phyloP scores from a whole-genome alignment of 1,284 basidiomycete species.

The Rhodotorula sp. region DNA sequence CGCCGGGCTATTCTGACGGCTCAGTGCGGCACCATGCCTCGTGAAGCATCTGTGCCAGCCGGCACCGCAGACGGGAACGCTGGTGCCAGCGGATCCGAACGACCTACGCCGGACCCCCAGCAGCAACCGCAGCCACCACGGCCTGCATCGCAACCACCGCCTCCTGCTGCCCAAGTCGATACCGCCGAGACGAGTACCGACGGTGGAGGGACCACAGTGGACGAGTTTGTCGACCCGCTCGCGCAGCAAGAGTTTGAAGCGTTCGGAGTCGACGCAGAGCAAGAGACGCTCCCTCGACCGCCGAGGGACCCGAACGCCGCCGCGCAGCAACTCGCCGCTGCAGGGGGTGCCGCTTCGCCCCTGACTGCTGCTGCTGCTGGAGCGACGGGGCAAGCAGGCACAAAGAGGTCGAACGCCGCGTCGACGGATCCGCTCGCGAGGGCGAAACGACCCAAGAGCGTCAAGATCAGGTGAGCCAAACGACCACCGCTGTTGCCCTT shows the following conservation, averaged over 20 bases:
- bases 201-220: background rate
- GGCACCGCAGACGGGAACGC: background rate
- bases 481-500: no score
- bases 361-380: background rate
- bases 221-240: conserved; percentile 21
- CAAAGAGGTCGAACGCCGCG: conserved; percentile 17
- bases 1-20: background rate
- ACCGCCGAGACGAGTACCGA: background rate
- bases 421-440: conserved; percentile 27
- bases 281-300: conserved; percentile 27
- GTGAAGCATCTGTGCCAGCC: conserved; percentile 11
- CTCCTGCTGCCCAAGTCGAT: no score
- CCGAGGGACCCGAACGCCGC: conserved; percentile 23
- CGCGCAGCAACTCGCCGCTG: background rate
- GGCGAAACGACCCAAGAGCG: conserved; percentile 38
- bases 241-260: conserved; percentile 28
- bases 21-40: conserved; percentile 6
- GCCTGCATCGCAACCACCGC: background rate
- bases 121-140: background rate
- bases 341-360: background rate
- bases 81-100: background rate
- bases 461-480: conserved; percentile 41
- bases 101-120: conserved; percentile 2
- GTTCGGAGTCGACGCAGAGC: conserved; percentile 33
- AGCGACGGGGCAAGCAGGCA: background rate